phyloP scores from a whole-genome alignment of 2,329 filamentous ascomycete genomes.

The Dothidotthia symphoricarpi region DNA sequence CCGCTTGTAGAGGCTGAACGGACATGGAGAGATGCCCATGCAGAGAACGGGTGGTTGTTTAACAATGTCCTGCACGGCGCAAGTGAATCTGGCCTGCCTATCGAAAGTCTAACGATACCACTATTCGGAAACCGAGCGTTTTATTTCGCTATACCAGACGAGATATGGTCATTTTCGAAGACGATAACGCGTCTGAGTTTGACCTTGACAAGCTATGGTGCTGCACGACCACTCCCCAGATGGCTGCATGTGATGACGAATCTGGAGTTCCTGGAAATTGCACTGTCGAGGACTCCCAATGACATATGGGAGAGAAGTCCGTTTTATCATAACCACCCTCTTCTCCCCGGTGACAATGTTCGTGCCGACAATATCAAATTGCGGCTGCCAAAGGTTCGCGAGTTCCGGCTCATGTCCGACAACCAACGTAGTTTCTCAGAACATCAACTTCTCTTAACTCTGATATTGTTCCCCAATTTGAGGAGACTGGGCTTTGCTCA shows the following conservation, averaged over 20 bases:
- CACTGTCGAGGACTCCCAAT: not conserved
- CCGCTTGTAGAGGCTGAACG: not conserved
- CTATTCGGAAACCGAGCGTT: constrained; percentile 2
- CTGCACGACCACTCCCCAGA: no score
- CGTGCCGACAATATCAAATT: not conserved
- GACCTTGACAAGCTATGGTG: no score
- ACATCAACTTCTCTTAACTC: not conserved
- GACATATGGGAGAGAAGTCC: no score
- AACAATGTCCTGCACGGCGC: not conserved
- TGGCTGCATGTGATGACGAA: not conserved
- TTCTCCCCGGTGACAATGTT: no score
- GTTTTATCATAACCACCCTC: no score
- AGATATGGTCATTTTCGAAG: no score
- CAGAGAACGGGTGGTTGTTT: not conserved
- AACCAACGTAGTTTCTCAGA: constrained; percentile 3
- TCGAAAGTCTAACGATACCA: constrained; percentile 1
- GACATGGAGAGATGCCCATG: not conserved
- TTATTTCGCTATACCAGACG: constrained; percentile 2
- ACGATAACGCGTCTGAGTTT: no score
- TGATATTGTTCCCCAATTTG: constrained; percentile 1
- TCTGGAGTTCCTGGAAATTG: constrained; percentile 3
- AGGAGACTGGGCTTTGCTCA: constrained; percentile 3
- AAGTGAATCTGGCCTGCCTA: not conserved
- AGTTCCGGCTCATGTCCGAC: constrained; percentile 6
- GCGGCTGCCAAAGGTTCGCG: not conserved